These are phyloP conservation scores for Sapria himalayana DNA, from an alignment of 345 rosid species.

Conservation along the genomic window DNA sequence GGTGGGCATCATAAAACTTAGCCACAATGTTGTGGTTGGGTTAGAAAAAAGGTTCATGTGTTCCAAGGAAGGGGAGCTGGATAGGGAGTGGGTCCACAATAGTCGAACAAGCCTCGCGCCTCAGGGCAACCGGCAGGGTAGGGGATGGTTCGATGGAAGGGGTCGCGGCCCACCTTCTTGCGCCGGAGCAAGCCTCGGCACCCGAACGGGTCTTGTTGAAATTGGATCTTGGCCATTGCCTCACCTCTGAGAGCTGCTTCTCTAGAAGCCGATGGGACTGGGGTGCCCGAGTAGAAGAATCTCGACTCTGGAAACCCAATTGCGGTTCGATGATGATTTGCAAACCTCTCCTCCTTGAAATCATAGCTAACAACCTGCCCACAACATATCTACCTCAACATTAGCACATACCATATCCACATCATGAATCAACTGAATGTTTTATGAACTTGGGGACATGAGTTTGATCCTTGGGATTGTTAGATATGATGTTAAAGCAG, in stretches of 20 bases:
- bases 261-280: constrained; percentile 32
- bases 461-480: too few species aligned
- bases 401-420: too few species aligned
- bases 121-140: constrained; percentile 90
- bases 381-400: too few species aligned
- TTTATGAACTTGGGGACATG: too few species aligned
- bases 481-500: too few species aligned
- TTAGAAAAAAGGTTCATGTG: too few species aligned
- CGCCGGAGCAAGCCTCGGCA: constrained; percentile 60
- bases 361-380: constrained; percentile 81
- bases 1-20: too few species aligned
- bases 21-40: too few species aligned
- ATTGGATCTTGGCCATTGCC: constrained; percentile 62
- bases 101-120: constrained; percentile 50
- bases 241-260: constrained; percentile 73
- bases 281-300: constrained; percentile 59
- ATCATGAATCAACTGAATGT: too few species aligned
- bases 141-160: constrained; percentile 79
- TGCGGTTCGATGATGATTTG: constrained; percentile 60
- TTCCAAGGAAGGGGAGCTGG: constrained; percentile 82
- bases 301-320: constrained; percentile 63
- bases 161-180: constrained; percentile 76
- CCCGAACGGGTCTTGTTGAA: constrained; percentile 72
- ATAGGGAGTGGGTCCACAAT: constrained; percentile 58
- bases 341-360: constrained; percentile 71